Evolutionary conservation across 1,139 yeast genomes (phyloP).

Genomic region (Blastobotrys capitulatus): DNA sequence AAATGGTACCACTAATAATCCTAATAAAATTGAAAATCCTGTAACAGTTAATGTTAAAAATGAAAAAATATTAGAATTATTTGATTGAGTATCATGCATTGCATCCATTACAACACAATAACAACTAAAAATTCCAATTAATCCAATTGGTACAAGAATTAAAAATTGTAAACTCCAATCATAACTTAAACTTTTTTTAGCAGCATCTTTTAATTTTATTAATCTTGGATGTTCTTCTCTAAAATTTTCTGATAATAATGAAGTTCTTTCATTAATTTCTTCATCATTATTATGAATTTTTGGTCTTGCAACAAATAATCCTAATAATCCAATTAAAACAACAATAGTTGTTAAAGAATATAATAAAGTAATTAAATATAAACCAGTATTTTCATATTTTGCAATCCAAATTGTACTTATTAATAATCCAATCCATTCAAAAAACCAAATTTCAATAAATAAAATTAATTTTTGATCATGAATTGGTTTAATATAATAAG

Average conservation of each 20-base stretch:
- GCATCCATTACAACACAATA: slow-evolving; percentile 52
- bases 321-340: slow-evolving; percentile 51
- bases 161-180: slow-evolving; percentile 80
- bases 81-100: slow-evolving; percentile 64
- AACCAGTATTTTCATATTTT: slow-evolving; percentile 51
- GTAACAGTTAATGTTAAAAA: slow-evolving; percentile 44
- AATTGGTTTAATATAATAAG: slow-evolving; percentile 49
- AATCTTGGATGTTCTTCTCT: slow-evolving; percentile 6
- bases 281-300: slow-evolving; percentile 12
- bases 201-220: slow-evolving; percentile 3
- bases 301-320: slow-evolving; percentile 28
- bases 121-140: slow-evolving; percentile 46
- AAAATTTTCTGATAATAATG: not conserved
- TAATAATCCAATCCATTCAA: slow-evolving; percentile 53
- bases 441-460: slow-evolving; percentile 50
- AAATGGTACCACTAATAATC: slow-evolving; percentile 64
- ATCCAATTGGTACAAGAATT: slow-evolving; percentile 59
- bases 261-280: not conserved
- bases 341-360: slow-evolving; percentile 49
- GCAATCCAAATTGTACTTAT: slow-evolving; percentile 44
- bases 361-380: slow-evolving; percentile 47
- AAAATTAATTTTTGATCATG: slow-evolving; percentile 70
- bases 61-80: slow-evolving; percentile 44
- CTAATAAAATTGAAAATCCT: slow-evolving; percentile 39
- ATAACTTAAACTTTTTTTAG: slow-evolving; percentile 40